phyloP scores from a whole-genome alignment of 805 yeast species.

The Lipomyces sp. region DNA sequence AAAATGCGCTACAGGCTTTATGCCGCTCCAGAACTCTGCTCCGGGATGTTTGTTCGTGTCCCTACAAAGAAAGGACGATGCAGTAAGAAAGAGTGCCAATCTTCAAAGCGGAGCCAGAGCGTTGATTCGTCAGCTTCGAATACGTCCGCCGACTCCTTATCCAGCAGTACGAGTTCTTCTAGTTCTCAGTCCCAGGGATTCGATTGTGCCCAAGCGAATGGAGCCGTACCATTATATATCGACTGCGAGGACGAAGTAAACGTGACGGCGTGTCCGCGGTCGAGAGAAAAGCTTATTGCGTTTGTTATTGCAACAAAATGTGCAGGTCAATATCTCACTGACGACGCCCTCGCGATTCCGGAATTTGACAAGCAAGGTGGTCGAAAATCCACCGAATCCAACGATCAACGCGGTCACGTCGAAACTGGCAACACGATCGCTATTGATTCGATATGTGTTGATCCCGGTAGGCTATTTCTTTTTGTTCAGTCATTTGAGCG shows the following conservation, averaged over 20 bases:
- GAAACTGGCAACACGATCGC: slow-evolving; percentile 78
- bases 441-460: slow-evolving; percentile 79
- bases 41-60: slow-evolving; percentile 83
- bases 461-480: slow-evolving; percentile 50
- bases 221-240: background rate
- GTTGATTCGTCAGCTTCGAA: slow-evolving; percentile 4
- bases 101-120: slow-evolving; percentile 15
- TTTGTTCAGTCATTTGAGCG: background rate
- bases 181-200: slow-evolving; percentile 38
- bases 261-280: slow-evolving; percentile 37
- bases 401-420: slow-evolving; percentile 60
- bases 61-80: slow-evolving; percentile 51
- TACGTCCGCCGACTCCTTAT: slow-evolving; percentile 6
- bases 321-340: slow-evolving; percentile 75
- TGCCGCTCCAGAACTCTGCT: slow-evolving; percentile 86
- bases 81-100: slow-evolving; percentile 23
- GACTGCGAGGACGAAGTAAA: slow-evolving; percentile 40
- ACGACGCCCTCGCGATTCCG: slow-evolving; percentile 66
- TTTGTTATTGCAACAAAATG: slow-evolving; percentile 27
- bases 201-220: background rate
- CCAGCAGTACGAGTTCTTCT: slow-evolving; percentile 38
- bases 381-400: slow-evolving; percentile 26
- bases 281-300: slow-evolving; percentile 32
- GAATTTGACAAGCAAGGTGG: slow-evolving; percentile 42
- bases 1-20: slow-evolving; percentile 70